A percentile compares a stretch with the other conserved stretches of the same genome.
Conservation (phyloP, 1,284 basidiomycete species). For the Marasmius tenuissimus region DNA sequence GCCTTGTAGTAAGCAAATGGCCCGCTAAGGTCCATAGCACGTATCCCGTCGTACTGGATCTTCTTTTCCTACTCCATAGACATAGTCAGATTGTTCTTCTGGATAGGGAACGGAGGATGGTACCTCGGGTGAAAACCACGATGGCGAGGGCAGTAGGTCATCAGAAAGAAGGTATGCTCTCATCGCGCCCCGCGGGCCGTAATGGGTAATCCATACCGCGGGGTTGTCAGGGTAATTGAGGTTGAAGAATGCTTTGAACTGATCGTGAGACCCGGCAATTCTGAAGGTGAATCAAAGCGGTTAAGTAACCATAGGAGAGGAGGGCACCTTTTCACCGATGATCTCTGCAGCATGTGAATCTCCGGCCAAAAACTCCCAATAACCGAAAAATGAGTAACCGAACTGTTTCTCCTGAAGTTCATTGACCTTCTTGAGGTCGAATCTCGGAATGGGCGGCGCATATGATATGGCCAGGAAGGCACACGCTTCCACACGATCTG, state of each 20-base stretch:
- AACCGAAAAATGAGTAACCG: slow-evolving; percentile 33
- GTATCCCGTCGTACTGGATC: neutral
- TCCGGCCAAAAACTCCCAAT: slow-evolving; percentile 23
- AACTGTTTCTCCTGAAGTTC: slow-evolving; percentile 24
- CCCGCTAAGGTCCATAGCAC: neutral
- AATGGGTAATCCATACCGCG: slow-evolving; percentile 22
- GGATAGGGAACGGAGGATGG: neutral
- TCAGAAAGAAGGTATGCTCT: neutral
- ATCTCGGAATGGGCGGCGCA: slow-evolving; percentile 6
- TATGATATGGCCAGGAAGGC: slow-evolving; percentile 24
- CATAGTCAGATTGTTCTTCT: neutral
- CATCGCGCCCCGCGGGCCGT: slow-evolving; percentile 21
- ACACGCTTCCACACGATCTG: slow-evolving; percentile 22
- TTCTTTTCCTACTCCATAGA: neutral
- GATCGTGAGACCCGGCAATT: neutral
- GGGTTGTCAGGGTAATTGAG: slow-evolving; percentile 25
- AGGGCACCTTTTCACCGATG: slow-evolving; percentile 24
- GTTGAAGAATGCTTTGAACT: slow-evolving; percentile 25
- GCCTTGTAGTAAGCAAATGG: neutral
- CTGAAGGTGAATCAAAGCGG: neutral
- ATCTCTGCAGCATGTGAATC: slow-evolving; percentile 20
- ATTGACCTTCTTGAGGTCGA: slow-evolving; percentile 1
- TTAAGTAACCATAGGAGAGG: neutral
- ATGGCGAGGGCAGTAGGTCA: neutral
- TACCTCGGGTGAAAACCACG: neutral